Evolutionary conservation across 2,329 filamentous ascomycete species (phyloP), one percentile per base, ranked within the genome.

Genomic region (Zymoseptoria passerinii): DNA sequence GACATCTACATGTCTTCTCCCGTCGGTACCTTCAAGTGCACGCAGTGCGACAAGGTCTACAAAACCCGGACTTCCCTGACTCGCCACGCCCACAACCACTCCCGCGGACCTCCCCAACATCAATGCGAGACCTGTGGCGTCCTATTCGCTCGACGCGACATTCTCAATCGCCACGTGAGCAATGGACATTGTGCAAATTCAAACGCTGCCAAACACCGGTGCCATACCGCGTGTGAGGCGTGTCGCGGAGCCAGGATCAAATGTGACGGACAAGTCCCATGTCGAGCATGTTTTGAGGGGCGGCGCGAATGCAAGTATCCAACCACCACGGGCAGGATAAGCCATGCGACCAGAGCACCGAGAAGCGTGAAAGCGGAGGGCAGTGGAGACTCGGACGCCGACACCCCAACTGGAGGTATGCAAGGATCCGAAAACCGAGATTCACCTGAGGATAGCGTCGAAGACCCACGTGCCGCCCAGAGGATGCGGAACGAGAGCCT

Each of bases 71-170:
- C 59, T 9, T 60, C 59, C 16, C 59, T 63, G 44, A 63, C 59
- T 40, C 57, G 61, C 9, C 61, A 63, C 44, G 52, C 60, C 29
- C 55, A 61, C 48, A 63, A 63, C 35, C 61, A 63, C 50, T 57
- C 49, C 44, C 50, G 51, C 23, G 52, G 54, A 3, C 53, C 55
- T 7, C 50, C 52, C 27, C 60, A 61, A 48, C 60, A 61, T 53
- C 55, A 54, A 5, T 63, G 61, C 54, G 28, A 53, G 13, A 61
- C 53, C 8, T 63, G 61, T 40, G 60, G 58, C 35, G 56, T 58
- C n/a, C 52, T 58, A 27, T 61, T 63, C 48, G 57, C 59, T 16
- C 53, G 61, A 9, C 55, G 61, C 18, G 59, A 63, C 19, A 61
- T 63, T 20, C 29, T 63, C 7, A 60, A 59, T 28, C 60, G 60